Evolutionary conservation across 352 stramenopile species (phyloP), one percentile per base, ranked within the genome.

Genomic region (Phytopythium oedochilum): DNA sequence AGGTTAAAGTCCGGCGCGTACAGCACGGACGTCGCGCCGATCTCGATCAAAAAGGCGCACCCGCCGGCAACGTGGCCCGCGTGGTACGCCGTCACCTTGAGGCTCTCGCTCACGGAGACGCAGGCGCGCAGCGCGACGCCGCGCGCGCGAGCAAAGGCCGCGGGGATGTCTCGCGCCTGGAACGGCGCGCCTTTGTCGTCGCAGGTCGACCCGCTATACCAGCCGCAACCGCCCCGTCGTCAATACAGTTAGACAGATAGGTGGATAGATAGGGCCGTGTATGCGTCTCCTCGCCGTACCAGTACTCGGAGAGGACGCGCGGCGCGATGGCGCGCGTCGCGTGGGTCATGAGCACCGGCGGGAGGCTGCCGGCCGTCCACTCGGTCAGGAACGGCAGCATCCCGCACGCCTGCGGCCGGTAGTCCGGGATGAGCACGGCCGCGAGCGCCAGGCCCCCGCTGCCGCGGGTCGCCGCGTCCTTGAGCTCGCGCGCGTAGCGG

Each of bases 1-100:
- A 90, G 61, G 55, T 91, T 93, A 58, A 95, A 93, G 50, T 89
- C 83, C 26, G 84, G 86, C 23, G 85, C 82, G 25, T 73, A 92
- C 23, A 94, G 43, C 42, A 94, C 71, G 1, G 78, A 79, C n/a
- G 76, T 86, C 7, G 65, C 51, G 56, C 83, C 80, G 28, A 95
- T 73, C 60, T 92, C 75, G 47, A 95, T 75, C 53, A 85, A 72
- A 39, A 89, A 95, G 20, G 66, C 73, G 58, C 79, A 94, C 1
- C 86, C 86, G 28, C 86, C 86, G 2, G 72, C 78, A 29, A 90
- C 79, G 57, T 95, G 83, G 0, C 86, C 86, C 2, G 83, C 73
- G 32, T 93, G 86, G 52, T 85, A 90, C n/a, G 86, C 76, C 1
- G 86, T 90, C 36, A 95, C 64, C 52, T 86, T 91, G 5, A 95